These are phyloP conservation scores for Cladosporium sp. DNA, from an alignment of 2,329 filamentous ascomycete species.

Conservation along the genomic window DNA sequence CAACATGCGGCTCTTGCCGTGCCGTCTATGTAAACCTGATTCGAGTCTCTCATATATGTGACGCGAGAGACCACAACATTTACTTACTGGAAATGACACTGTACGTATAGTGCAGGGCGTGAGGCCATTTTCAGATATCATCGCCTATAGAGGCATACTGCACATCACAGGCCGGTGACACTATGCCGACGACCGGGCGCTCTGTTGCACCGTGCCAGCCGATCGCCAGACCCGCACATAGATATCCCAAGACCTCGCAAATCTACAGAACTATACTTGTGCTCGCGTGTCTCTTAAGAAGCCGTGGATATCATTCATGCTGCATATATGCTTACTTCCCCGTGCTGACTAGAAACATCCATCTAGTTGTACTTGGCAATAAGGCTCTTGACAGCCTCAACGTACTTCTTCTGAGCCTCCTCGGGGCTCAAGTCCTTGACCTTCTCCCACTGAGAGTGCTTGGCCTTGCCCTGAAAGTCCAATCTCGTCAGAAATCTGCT, in stretches of 20 bases:
- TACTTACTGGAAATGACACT: too few species aligned
- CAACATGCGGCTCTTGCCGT: background rate
- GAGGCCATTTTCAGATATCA: too few species aligned
- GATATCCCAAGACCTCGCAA: background rate
- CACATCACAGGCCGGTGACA: too few species aligned
- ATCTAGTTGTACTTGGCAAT: slow-evolving; percentile 55
- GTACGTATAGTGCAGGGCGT: too few species aligned
- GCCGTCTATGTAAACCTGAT: too few species aligned
- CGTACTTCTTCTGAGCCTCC: slow-evolving; percentile 72
- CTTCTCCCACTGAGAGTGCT: slow-evolving; percentile 73
- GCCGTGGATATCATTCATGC: background rate
- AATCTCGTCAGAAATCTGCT: background rate
- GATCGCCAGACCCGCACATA: too few species aligned
- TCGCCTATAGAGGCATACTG: too few species aligned
- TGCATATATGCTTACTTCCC: background rate
- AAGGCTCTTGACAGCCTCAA: slow-evolving; percentile 66
- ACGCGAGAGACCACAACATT: too few species aligned
- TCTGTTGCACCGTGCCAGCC: too few species aligned
- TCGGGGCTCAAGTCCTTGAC: slow-evolving; percentile 60
- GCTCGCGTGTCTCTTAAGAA: background rate
- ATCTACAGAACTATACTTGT: background rate
- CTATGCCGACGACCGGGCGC: too few species aligned
- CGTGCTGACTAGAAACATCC: background rate
- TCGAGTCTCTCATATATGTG: too few species aligned
- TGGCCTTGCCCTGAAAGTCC: slow-evolving; percentile 55